Percentiles rank a stretch among this genome's conserved stretches.
These are phyloP conservation scores for Chalciporus chontae DNA, from an alignment of 768 basidiomycete species.

Conservation along the genomic window DNA sequence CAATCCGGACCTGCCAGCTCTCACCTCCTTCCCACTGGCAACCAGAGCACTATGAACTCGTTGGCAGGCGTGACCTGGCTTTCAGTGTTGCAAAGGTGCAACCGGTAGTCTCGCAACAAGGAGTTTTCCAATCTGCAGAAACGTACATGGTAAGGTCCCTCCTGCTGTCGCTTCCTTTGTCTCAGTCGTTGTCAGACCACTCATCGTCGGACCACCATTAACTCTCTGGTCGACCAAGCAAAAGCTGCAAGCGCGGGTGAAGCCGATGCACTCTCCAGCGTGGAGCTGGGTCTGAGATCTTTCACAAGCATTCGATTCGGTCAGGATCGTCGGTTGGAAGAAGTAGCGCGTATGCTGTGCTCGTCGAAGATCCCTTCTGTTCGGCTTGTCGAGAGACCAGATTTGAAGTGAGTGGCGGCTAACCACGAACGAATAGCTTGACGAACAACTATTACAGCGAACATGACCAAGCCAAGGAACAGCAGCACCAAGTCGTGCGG, in stretches of 20 bases:
- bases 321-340: slow-evolving; percentile 84
- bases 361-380: slow-evolving; percentile 71
- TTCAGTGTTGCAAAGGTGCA: slow-evolving; percentile 31
- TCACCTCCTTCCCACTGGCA: slow-evolving; percentile 76
- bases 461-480: slow-evolving; percentile 81
- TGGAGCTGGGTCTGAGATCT: slow-evolving; percentile 68
- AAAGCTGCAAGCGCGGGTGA: slow-evolving; percentile 52
- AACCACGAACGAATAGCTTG: background rate
- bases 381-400: slow-evolving; percentile 62
- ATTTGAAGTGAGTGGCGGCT: slow-evolving; percentile 53
- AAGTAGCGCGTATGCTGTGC: slow-evolving; percentile 87
- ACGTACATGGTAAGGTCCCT: slow-evolving; percentile 27
- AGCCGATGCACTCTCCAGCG: slow-evolving; percentile 58
- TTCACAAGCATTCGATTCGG: slow-evolving; percentile 86
- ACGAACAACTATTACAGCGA: slow-evolving; percentile 51
- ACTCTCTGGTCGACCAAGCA: slow-evolving; percentile 47
- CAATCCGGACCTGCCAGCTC: slow-evolving; percentile 77
- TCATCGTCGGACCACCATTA: slow-evolving; percentile 48
- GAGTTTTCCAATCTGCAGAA: slow-evolving; percentile 29
- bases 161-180: background rate
- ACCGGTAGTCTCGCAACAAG: slow-evolving; percentile 27
- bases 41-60: slow-evolving; percentile 32
- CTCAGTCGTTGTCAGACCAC: slow-evolving; percentile 41
- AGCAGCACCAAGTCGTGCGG: slow-evolving; percentile 75
- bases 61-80: slow-evolving; percentile 31